These are phyloP conservation scores for Shiraia sp. DNA, from an alignment of 2,329 filamentous ascomycete genomes.

Conservation along the genomic window DNA sequence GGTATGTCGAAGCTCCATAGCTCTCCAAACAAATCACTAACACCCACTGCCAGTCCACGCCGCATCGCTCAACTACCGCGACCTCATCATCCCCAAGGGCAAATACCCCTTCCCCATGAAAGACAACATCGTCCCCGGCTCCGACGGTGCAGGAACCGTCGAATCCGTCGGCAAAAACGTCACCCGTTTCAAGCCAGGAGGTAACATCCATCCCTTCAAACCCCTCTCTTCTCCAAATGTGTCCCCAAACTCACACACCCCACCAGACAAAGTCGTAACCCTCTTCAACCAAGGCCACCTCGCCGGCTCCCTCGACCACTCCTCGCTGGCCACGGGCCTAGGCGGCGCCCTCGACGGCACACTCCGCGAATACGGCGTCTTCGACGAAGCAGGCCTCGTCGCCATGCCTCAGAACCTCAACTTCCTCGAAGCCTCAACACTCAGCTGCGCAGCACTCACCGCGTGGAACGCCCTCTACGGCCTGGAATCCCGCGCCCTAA, in stretches of 20 bases:
- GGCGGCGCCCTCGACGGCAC: constrained; percentile 71
- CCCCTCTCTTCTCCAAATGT: background rate
- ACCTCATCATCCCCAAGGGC: constrained; percentile 53
- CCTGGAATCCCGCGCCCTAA: constrained; percentile 44
- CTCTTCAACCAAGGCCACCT: constrained; percentile 66
- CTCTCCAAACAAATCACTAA: constrained; percentile 5
- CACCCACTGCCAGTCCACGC: constrained; percentile 47
- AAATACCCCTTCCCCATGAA: constrained; percentile 50
- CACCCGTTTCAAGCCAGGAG: constrained; percentile 58
- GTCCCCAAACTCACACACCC: background rate
- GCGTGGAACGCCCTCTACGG: constrained; percentile 61
- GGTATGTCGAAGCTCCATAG: constrained; percentile 34
- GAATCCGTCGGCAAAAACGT: constrained; percentile 60
- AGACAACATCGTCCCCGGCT: constrained; percentile 50
- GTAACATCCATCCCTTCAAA: no score
- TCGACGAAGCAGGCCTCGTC: constrained; percentile 69
- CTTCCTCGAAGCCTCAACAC: constrained; percentile 51
- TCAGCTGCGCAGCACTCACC: constrained; percentile 50
- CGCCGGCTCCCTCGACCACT: constrained; percentile 51
- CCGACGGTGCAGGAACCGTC: constrained; percentile 58
- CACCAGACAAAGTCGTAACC: constrained; percentile 59
- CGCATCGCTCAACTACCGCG: constrained; percentile 55
- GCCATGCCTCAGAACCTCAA: constrained; percentile 61
- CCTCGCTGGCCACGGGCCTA: constrained; percentile 58
- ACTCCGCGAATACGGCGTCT: constrained; percentile 68